These are phyloP conservation scores for Moesziomyces sp. DNA, from an alignment of 1,284 basidiomycete genomes.

Conservation along the genomic window DNA sequence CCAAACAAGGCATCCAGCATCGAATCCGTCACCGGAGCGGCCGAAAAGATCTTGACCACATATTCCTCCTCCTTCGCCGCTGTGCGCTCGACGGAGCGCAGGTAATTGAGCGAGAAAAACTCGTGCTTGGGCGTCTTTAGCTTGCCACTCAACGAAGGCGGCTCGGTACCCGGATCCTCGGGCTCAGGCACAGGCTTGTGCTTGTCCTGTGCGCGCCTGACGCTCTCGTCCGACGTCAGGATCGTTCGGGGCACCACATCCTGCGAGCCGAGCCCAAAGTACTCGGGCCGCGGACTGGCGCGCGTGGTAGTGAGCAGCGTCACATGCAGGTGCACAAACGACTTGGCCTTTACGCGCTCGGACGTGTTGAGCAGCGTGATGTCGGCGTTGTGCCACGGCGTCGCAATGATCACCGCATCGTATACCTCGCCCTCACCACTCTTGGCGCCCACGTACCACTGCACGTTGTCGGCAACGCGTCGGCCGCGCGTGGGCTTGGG, in stretches of 20 bases:
- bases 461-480: background rate
- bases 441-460: constrained; percentile 62
- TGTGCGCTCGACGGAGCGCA: constrained; percentile 72
- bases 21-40: constrained; percentile 74
- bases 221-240: constrained; percentile 72
- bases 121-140: constrained; percentile 71
- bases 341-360: constrained; percentile 74
- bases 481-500: constrained; percentile 4
- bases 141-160: constrained; percentile 1
- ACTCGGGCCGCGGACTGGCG: constrained; percentile 74
- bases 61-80: constrained; percentile 45
- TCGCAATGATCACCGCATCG: constrained; percentile 63
- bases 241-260: constrained; percentile 75
- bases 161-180: constrained; percentile 1
- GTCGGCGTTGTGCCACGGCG: constrained; percentile 61
- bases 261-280: constrained; percentile 75
- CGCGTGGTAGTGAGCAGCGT: constrained; percentile 85
- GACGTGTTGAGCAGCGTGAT: constrained; percentile 64
- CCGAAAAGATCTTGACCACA: constrained; percentile 78
- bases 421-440: constrained; percentile 57
- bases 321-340: constrained; percentile 86
- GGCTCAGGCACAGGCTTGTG: constrained; percentile 9
- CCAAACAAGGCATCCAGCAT: constrained; percentile 72
- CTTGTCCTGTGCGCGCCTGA: constrained; percentile 33
- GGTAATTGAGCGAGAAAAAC: constrained; percentile 91